Percentiles rank a stretch among this genome's conserved stretches.
These are phyloP conservation scores for Ustilago loliicola DNA, from an alignment of 1,284 basidiomycete genomes.

Conservation along the genomic window DNA sequence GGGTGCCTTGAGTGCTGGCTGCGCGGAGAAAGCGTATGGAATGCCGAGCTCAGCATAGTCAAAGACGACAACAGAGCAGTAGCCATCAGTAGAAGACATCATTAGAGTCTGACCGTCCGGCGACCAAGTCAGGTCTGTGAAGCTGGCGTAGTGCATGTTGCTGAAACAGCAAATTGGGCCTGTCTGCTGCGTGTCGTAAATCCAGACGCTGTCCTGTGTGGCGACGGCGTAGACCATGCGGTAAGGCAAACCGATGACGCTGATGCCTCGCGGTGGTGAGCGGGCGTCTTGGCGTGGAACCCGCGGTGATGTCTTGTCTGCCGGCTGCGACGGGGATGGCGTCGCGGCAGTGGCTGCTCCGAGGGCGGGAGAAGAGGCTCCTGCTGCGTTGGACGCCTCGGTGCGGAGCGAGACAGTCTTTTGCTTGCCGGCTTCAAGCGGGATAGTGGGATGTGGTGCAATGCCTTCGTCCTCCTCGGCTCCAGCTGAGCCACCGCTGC, in stretches of 20 bases:
- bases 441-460: conserved; percentile 72
- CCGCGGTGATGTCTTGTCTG: conserved; percentile 16
- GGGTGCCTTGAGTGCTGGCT: conserved; percentile 56
- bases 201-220: conserved; percentile 93
- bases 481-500: not conserved
- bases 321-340: conserved; percentile 27
- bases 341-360: conserved; percentile 9
- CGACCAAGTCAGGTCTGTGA: conserved; percentile 97
- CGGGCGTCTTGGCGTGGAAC: conserved; percentile 29
- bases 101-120: conserved; percentile 93
- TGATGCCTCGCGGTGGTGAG: conserved; percentile 62
- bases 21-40: conserved; percentile 64
- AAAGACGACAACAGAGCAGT: conserved; percentile 89
- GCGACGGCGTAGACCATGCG: conserved; percentile 95
- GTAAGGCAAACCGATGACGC: conserved; percentile 90
- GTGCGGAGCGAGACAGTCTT: conserved; percentile 73
- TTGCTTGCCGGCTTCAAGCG: conserved; percentile 79
- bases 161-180: conserved; percentile 91
- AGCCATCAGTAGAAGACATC: conserved; percentile 92
- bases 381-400: conserved; percentile 8
- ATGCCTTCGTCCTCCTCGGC: conserved; percentile 45
- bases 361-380: conserved; percentile 23
- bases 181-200: conserved; percentile 97
- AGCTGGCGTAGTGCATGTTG: conserved; percentile 96
- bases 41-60: conserved; percentile 88